Evolutionary conservation across 805 yeast genomes (phyloP), one percentile per base, ranked within the genome.

Genomic region (Metschnikowia rubicola): DNA sequence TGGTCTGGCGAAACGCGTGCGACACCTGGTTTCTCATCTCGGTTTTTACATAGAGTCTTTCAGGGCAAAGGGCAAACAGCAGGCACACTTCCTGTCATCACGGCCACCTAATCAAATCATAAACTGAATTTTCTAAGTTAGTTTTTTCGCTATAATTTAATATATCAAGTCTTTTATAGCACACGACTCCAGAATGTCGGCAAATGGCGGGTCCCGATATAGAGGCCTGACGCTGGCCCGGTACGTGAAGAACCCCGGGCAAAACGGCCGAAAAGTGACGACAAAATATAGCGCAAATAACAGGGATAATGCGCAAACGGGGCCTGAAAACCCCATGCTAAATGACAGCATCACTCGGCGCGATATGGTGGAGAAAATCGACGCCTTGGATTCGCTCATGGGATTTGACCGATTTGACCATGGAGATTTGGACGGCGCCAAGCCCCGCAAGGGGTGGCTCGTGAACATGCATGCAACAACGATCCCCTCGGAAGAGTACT

Each of bases 391-490:
- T 60, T 63, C 83, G 1, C 66, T 79, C 47, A 89, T 95, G 94
- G 99, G 98, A 10, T 94, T 94, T 62, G 88, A 84, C 37, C 73
- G 94, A 42, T 82, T 75, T 52, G 88, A 84, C 42, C 67, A 83
- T 52, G 88, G 96, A 30, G 80, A 95, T 32, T 64, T 75, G 39
- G 75, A 71, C 46, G 75, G 75, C 7, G 50, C 57, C 35, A 67
- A 63, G 51, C 73, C 77, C 2, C 76, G 78, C 47, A 78, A 79
- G 13, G 99, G 99, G 37, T 94, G 99, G 99, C 71, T 94, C 45
- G 79, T 86, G 36, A 95, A 94, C 61, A 89, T 94, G 94, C 99
- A 92, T 68, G 81, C 96, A 2, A 88, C 96, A 1, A 73, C 86
- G 1, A 64, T 86, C 3, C 80, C 85, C 2, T 75, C 80, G 10